These are phyloP conservation scores for Aspergillus sp. DNA, from an alignment of 2,329 filamentous ascomycete species.

Conservation along the genomic window DNA sequence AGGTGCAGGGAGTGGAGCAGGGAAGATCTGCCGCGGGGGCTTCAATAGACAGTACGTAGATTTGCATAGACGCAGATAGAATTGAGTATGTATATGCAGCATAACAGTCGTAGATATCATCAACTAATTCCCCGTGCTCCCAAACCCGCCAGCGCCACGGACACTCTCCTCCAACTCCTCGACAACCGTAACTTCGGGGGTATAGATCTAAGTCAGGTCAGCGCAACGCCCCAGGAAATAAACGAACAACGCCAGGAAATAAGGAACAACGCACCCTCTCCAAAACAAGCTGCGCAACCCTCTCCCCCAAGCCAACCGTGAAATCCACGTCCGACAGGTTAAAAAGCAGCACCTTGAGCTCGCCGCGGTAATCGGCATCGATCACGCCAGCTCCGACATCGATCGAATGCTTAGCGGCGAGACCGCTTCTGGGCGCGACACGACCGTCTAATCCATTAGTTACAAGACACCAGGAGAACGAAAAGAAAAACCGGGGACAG, in stretches of 20 bases:
- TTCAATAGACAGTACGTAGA: constrained; percentile 9
- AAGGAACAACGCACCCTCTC: constrained; percentile 53
- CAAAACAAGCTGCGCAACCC: constrained; percentile 84
- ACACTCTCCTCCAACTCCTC: constrained; percentile 82
- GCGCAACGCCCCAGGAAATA: constrained; percentile 1
- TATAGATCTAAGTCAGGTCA: constrained; percentile 56
- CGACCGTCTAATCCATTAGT: constrained; percentile 58
- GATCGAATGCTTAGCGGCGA: constrained; percentile 90
- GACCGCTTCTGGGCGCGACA: constrained; percentile 80
- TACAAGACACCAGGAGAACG: not conserved
- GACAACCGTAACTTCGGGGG: constrained; percentile 84
- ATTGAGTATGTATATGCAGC: too few relatives aligned
- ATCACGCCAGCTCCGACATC: constrained; percentile 95
- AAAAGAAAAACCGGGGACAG: constrained; percentile 31
- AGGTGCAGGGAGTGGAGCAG: constrained; percentile 39
- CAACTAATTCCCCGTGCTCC: constrained; percentile 59
- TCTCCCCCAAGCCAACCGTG: constrained; percentile 71
- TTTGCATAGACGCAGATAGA: not conserved
- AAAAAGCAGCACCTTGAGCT: constrained; percentile 89
- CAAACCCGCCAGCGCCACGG: constrained; percentile 81
- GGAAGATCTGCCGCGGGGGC: constrained; percentile 16
- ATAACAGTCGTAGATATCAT: too few relatives aligned
- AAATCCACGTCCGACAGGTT: constrained; percentile 83
- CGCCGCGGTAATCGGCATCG: constrained; percentile 91
- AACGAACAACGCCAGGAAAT: not conserved